Evolutionary conservation across 202 grass and related monocot species (phyloP).

Genomic region (Setaria viridis): DNA sequence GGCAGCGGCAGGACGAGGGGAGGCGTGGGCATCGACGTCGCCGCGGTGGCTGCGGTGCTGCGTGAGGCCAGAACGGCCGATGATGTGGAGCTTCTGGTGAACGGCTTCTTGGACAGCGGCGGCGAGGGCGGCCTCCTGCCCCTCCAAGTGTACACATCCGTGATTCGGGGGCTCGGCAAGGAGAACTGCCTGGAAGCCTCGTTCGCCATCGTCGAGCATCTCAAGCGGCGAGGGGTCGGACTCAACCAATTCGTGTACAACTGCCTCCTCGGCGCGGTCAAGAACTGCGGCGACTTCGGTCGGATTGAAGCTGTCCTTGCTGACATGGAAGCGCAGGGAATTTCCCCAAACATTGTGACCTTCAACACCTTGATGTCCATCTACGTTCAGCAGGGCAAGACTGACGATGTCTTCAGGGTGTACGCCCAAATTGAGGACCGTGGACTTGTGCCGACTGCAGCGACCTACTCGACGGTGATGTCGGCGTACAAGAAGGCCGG

Average conservation of each 20-base stretch:
- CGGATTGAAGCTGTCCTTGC: slow-evolving; percentile 56
- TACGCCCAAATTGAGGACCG: slow-evolving; percentile 51
- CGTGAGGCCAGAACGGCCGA: slow-evolving; percentile 62
- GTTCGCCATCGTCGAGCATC: slow-evolving; percentile 70
- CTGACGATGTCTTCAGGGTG: slow-evolving; percentile 62
- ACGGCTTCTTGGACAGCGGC: slow-evolving; percentile 35
- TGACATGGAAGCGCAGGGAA: slow-evolving; percentile 74
- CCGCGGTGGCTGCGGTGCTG: slow-evolving; percentile 50
- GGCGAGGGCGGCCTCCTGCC: slow-evolving; percentile 48
- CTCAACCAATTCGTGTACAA: slow-evolving; percentile 85
- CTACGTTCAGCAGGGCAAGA: slow-evolving; percentile 68
- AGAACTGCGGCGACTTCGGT: slow-evolving; percentile 55
- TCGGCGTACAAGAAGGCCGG: slow-evolving; percentile 73
- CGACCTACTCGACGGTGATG: slow-evolving; percentile 72
- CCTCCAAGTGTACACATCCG: slow-evolving; percentile 67
- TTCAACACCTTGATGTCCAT: slow-evolving; percentile 88
- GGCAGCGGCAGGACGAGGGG: slow-evolving; percentile 16
- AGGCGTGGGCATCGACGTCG: slow-evolving; percentile 54
- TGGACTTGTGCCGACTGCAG: slow-evolving; percentile 64
- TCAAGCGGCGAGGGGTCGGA: slow-evolving; percentile 52
- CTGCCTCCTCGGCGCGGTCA: slow-evolving; percentile 73
- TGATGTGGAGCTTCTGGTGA: slow-evolving; percentile 54
- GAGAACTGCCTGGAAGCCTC: slow-evolving; percentile 59
- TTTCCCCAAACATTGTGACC: slow-evolving; percentile 69
- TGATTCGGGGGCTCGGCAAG: slow-evolving; percentile 67